phyloP scores from a whole-genome alignment of 352 stramenopile genomes.

The Phytophthora rubi region DNA sequence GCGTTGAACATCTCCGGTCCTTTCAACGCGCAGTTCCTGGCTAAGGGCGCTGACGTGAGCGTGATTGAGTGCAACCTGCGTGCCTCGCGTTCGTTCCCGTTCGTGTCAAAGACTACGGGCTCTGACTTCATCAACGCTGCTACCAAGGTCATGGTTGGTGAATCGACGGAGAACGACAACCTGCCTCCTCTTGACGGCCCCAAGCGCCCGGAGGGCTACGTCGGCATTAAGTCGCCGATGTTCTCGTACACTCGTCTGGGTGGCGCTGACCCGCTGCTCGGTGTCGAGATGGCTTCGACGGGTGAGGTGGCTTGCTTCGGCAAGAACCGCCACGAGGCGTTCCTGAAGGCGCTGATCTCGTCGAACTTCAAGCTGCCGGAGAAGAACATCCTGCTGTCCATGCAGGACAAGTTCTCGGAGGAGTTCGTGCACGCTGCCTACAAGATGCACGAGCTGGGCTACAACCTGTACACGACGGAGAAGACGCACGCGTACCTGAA shows the following conservation, averaged over 20 bases:
- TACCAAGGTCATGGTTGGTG: conserved; percentile 95
- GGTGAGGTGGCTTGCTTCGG: conserved; percentile 98
- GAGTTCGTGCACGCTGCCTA: conserved; percentile 96
- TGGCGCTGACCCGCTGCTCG: conserved; percentile 94
- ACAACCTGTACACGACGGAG: conserved; percentile 95
- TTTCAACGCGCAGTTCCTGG: conserved; percentile 99
- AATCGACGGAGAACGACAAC: conserved; percentile 92
- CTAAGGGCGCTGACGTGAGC: conserved; percentile 98
- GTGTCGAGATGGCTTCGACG: conserved; percentile 98
- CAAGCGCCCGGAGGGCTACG: conserved; percentile 96
- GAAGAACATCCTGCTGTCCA: conserved; percentile 92
- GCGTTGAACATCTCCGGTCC: conserved; percentile 98
- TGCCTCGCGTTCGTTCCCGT: conserved; percentile 98
- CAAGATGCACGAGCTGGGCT: conserved; percentile 96
- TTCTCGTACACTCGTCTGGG: conserved; percentile 97
- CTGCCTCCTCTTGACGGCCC: conserved; percentile 96
- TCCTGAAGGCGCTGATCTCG: conserved; percentile 92
- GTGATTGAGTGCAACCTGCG: conserved; percentile 99
- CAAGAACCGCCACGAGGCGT: conserved; percentile 95
- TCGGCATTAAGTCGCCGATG: conserved; percentile 92
- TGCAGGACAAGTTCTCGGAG: conserved; percentile 94
- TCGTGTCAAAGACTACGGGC: conserved; percentile 99
- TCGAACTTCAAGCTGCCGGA: conserved; percentile 86
- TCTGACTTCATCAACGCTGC: conserved; percentile 99
- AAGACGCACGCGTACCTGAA: conserved; percentile 91